Base-by-base conservation (phyloP, 2,329 filamentous ascomycete genomes). In the Arthrobotrys iridis region DNA sequence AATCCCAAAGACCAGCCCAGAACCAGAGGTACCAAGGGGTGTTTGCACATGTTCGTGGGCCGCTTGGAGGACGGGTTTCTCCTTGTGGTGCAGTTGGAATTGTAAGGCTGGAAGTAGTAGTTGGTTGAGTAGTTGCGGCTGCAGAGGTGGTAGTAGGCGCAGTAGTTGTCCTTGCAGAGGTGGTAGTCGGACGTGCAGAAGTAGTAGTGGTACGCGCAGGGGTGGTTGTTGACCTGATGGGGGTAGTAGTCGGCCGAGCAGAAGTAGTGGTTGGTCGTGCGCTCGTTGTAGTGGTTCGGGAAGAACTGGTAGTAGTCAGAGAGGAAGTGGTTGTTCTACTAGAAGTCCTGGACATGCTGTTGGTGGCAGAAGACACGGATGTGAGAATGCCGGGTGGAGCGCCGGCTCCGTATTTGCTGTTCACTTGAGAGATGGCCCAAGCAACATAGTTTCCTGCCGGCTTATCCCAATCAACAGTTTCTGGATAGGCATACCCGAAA, bases 401-500 rank as follows among this genome's bases (percentile, higher is more conserved):
- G 20, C 30, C 57, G 13, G 35, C 13, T 33, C 71, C 71, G 35
- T 64, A 75, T 22, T 52, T 46, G 6, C 20, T 5, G 46, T 75
- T 75, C 20, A 75, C 71, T 20, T 75, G 41, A 6, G 33, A 46
- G n/a, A 63, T 52, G 18, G 55, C 62, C 70, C 62, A 74, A 7
- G 43, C 30, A 46, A 55, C 41, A 46, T 37, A 74, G 43, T 74
- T 45, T n/a, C 60, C 37, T 22, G 30, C 15, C 26, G 33, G 13
- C 45, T 46, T 74, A 4, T 46, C 52, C 43, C 55, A 80, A 78
- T 81, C 81, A 82, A 83, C 78, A 30, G 88, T 86, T 78, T 94
- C 92, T 0, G 88, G 85, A 79, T 96, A 96, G 0, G 88, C 89
- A 80, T 95, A 95, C 13, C 89, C 89, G 81, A 95, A 90, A 0